Base-by-base conservation (phyloP, 202 grass and related monocot species). In the Panicum virgatum region DNA sequence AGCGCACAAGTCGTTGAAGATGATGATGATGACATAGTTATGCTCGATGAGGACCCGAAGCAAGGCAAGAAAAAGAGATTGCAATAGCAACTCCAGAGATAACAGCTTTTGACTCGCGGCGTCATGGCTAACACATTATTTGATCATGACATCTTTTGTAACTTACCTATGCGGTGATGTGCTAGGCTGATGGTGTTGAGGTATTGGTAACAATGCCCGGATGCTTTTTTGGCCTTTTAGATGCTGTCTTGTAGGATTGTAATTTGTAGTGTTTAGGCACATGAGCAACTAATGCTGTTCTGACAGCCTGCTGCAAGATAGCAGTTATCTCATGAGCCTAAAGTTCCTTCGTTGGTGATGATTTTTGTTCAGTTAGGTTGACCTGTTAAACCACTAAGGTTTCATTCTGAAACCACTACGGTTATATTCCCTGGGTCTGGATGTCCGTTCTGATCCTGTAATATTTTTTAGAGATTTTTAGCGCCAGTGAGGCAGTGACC, bases 41-140 rank as follows among this genome's bases (percentile, higher is more conserved):
- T 94, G 45, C 26, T 94, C 39, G 89, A 89, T 47, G 85, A 85
- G 68, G 80, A 89, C 57, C 93, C 96, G 11, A 83, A 76, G 45
- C 27, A 81, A 46, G 70, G 6, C 73, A 96, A 99, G 93, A 99
- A 88, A 50, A 90, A 75, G 54, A 96, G 87, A 86, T 86, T 89
- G 78, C 89, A 90, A 86, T 99, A 93, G 85, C 34, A 85, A 27
- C 60, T 40, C 18, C 23, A 58, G 43, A 44, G 26, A 86, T 83
- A 79, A 90, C 51, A 75, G 67, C 73, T 83, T 43, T 79, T 77
- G 82, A 78, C 73, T 70, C 19, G n/a, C 1, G 26, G 25, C 51
- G 23, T 75, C 80, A 90, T 90, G 74, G 38, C 84, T 90, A 83
- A 90, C 88, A 65, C 79, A 83, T 90, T 86, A 69, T 80, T 86